Percentiles rank a stretch among this genome's conserved stretches.
Conservation (phyloP, 2,329 filamentous ascomycete genomes). For the Lachnellula hyalina region DNA sequence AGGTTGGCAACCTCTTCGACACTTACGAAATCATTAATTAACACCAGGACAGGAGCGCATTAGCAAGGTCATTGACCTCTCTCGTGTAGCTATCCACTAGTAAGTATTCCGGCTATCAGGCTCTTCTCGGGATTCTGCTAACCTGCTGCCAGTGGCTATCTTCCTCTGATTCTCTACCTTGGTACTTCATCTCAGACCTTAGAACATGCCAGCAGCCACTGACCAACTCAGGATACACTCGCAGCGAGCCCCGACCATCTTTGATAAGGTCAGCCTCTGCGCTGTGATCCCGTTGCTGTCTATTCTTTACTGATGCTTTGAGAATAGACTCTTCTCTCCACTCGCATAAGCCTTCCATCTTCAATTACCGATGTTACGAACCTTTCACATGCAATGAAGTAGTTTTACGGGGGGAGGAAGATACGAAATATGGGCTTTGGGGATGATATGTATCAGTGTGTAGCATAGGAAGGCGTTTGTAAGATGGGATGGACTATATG, state of each 20-base stretch:
- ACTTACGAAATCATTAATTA: conserved; percentile 10
- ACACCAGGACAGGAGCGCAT: conserved; percentile 75
- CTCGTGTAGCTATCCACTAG: conserved; percentile 93
- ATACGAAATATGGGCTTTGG: neutral
- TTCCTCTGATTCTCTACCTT: conserved; percentile 94
- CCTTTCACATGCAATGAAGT: conserved; percentile 2
- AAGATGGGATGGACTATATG: conserved; percentile 11
- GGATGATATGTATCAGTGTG: conserved; percentile 5
- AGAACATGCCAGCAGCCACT: conserved; percentile 9
- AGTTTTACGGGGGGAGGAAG: neutral
- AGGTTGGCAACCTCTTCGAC: conserved; percentile 51
- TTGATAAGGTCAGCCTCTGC: conserved; percentile 56
- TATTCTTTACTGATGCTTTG: conserved; percentile 21
- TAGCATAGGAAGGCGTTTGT: conserved; percentile 29
- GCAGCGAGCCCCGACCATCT: conserved; percentile 85
- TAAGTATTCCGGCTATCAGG: conserved; percentile 41
- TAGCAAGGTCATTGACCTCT: conserved; percentile 91
- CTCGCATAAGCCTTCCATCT: conserved; percentile 45
- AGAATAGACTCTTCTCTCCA: conserved; percentile 54
- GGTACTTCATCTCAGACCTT: conserved; percentile 50
- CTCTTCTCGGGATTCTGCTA: conserved; percentile 25
- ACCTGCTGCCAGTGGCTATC: conserved; percentile 68
- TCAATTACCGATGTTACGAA: conserved; percentile 7
- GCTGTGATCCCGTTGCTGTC: neutral
- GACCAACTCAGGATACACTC: conserved; percentile 68